Base-by-base conservation (phyloP, 2,329 filamentous ascomycete species). In the Ustilaginoidea virens region DNA sequence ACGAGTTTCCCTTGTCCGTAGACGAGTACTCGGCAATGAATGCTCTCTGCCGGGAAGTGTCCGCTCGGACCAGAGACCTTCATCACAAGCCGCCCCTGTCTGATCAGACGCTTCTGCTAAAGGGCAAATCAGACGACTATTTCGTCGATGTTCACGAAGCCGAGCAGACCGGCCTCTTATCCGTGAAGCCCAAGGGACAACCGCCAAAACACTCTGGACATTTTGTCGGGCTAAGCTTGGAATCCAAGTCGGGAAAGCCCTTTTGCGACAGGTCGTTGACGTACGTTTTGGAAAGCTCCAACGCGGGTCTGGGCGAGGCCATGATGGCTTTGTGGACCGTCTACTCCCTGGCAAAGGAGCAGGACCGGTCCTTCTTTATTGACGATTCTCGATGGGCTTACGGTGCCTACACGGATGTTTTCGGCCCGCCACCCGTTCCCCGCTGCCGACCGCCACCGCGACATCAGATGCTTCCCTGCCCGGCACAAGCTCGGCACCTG, bases 341-440 rank as follows among this genome's bases (percentile, higher is more conserved):
- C 16, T 92, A 90, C 46, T 80, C 80, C 4, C 55, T 92, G 30
- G 81, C 83, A 2, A 63, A 76, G 45, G 67, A 74, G 34, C 79
- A 92, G 47, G 69, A 69, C 10, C 63, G 82, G 15, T 63, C 72
- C 1, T 92, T 92, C 52, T 92, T 92, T 55, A 61, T 92, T 36
- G 81, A 92, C 42, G 83, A 92, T 51, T 72, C 77, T 5, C 66
- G 76, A 39, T 92, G 85, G 76, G 74, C 78, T 2, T 90, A 90
- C 42, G 83, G 83, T 7, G 62, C 65, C 29, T 92, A 81, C 45
- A 65, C 64, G 1, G 64, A 70, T 28, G 82, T 80, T 42, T 92
- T 92, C 51, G 56, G 68, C 25, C 55, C 69, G 3, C 76, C 77
- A 1, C 75, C 80, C 0, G 40, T 61, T 2, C 73, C 76, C 2